phyloP scores from a whole-genome alignment of 1,139 yeast species.

The Blastobotrys apis region DNA sequence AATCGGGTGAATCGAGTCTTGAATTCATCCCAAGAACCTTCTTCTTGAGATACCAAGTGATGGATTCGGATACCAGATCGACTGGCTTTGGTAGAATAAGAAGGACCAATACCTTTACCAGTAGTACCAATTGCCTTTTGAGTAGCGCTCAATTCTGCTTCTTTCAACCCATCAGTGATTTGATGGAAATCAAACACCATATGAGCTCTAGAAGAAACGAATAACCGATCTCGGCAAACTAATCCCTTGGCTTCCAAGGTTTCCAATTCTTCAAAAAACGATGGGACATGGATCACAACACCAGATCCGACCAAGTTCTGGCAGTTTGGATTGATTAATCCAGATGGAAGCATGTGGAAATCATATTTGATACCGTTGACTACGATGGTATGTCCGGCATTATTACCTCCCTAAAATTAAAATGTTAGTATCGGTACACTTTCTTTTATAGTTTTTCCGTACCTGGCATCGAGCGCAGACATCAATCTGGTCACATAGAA shows the following conservation, averaged over 20 bases:
- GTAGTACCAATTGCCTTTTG: constrained; percentile 97
- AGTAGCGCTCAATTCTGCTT: constrained; percentile 78
- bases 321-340: constrained; percentile 89
- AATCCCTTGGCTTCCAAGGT: constrained; percentile 71
- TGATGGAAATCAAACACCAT: constrained; percentile 97
- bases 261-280: constrained; percentile 82
- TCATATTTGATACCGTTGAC: constrained; percentile 85
- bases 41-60: constrained; percentile 85
- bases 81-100: constrained; percentile 94
- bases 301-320: constrained; percentile 90
- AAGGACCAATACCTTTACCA: constrained; percentile 98
- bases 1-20: constrained; percentile 72
- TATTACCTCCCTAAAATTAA: constrained; percentile 99
- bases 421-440: no score
- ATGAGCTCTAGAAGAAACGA: constrained; percentile 90
- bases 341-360: constrained; percentile 98
- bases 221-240: constrained; percentile 72
- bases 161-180: constrained; percentile 91
- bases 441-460: no score
- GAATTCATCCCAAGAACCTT: constrained; percentile 91
- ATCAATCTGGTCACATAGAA: constrained; percentile 88
- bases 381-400: constrained; percentile 98
- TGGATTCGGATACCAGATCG: constrained; percentile 97
- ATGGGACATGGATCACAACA: constrained; percentile 92
- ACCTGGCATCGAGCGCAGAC: constrained; percentile 98